Percentiles rank a stretch among this genome's conserved stretches.
Evolutionary conservation across 352 stramenopile genomes (phyloP).

Genomic region (Phytophthora cactorum): DNA sequence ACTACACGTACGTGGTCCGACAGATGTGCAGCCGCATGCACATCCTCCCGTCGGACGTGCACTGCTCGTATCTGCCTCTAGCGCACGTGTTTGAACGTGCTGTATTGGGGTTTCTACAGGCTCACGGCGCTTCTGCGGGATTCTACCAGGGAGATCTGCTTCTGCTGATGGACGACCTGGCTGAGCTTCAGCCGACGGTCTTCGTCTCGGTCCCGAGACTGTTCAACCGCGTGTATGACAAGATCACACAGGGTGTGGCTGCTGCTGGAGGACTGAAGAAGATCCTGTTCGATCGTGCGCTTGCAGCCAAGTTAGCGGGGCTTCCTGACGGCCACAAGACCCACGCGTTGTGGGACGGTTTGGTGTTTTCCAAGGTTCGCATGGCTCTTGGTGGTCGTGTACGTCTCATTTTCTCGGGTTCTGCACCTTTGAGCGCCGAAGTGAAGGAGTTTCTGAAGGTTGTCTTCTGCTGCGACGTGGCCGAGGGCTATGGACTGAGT

Average conservation of each 20-base stretch:
- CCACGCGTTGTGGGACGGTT: constrained; percentile 87
- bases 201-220: constrained; percentile 94
- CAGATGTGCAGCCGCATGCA: constrained; percentile 28
- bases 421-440: constrained; percentile 87
- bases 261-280: constrained; percentile 49
- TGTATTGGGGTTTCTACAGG: constrained; percentile 87
- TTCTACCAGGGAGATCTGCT: constrained; percentile 86
- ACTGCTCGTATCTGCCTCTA: constrained; percentile 96
- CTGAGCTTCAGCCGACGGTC: constrained; percentile 90
- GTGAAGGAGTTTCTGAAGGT: constrained; percentile 95
- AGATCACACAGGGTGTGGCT: constrained; percentile 75
- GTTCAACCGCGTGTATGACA: constrained; percentile 96
- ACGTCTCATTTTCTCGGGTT: constrained; percentile 92
- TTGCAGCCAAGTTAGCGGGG: constrained; percentile 44
- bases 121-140: constrained; percentile 72
- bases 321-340: constrained; percentile 47
- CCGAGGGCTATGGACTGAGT: constrained; percentile 95
- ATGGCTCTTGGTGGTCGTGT: constrained; percentile 85
- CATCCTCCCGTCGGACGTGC: constrained; percentile 67
- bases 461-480: constrained; percentile 86
- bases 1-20: constrained; percentile 37
- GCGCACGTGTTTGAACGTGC: constrained; percentile 96
- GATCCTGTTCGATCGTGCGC: constrained; percentile 52
- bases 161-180: constrained; percentile 93
- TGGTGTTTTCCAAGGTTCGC: constrained; percentile 95